Evolutionary conservation across 257 asterid species (phyloP).

Genomic region (Jaltomata sinuosa): DNA sequence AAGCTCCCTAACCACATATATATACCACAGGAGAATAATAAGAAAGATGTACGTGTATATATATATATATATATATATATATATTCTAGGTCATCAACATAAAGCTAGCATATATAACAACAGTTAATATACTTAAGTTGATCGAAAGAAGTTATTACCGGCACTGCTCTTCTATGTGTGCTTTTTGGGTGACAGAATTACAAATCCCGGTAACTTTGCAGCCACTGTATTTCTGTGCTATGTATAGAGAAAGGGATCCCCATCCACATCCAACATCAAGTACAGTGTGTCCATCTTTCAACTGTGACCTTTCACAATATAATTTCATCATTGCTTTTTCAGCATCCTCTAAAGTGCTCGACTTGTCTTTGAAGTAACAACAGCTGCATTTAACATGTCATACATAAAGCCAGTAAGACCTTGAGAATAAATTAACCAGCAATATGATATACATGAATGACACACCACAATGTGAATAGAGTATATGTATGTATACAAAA

Average conservation of each 20-base stretch:
- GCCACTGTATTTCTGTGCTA: slow-evolving; percentile 65
- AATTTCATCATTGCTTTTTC: slow-evolving; percentile 81
- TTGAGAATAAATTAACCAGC: neutral
- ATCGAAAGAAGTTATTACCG: too few relatives aligned
- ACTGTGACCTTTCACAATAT: slow-evolving; percentile 74
- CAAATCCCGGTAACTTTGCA: slow-evolving; percentile 80
- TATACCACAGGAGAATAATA: neutral
- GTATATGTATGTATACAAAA: neutral
- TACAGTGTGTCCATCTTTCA: slow-evolving; percentile 76
- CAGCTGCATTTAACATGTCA: slow-evolving; percentile 42
- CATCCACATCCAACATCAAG: slow-evolving; percentile 98
- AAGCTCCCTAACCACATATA: slow-evolving; percentile 32
- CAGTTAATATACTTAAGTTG: neutral
- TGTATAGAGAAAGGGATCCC: slow-evolving; percentile 74
- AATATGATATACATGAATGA: neutral
- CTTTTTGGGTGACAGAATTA: slow-evolving; percentile 83
- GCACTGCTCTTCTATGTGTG: slow-evolving; percentile 59
- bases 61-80: too few relatives aligned
- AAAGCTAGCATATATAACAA: neutral
- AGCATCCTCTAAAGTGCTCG: slow-evolving; percentile 80
- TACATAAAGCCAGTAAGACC: neutral
- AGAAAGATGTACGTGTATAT: neutral
- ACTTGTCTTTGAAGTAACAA: slow-evolving; percentile 53
- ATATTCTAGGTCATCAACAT: neutral
- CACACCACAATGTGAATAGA: neutral